Base-by-base conservation (phyloP, 805 yeast species). In the Pichia nakasei region DNA sequence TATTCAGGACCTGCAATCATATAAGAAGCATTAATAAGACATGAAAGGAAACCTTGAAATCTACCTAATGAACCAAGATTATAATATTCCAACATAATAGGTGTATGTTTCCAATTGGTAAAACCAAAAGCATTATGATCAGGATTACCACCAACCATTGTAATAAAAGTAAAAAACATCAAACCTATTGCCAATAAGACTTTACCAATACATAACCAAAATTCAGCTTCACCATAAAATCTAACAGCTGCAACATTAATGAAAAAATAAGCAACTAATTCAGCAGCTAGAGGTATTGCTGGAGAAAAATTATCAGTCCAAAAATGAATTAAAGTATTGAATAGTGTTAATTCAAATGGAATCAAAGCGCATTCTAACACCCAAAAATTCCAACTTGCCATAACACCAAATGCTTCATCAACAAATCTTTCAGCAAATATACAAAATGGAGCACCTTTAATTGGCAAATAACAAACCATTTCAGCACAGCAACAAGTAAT, bases 1-100 rank as follows among this genome's bases (percentile, higher is more conserved):
- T 71, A 71, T 51, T 71, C 76, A 2, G 75, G 75, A 3, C 76
- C 76, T 0, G 88, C 84, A 50, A 84, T 78, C 27, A 91, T 82
- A 60, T 80, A 85, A 20, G 83, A 70, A 21, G 38, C 94, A 86
- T 51, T 75, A 73, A 50, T 78, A 68, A 45, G 81, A 55, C 59
- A 86, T 72, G 63, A 60, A 50, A 70, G 51, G 46, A 65, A 70
- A 3, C 75, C 76, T 49, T 69, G 66, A 47, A 70, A 70, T 47
- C 69, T 52, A 13, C 76, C 77, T 9, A 70, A 50, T 4, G 50
- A 50, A 0, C 76, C 76, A 1, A 59, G 54, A 24, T 56, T 48
- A 19, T 64, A 55, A 54, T 63, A 64, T 44, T 64, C 66, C 12
- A 53, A 38, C 59, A 56, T 56, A 1, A 49, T 46, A 6, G 57